A percentile compares a stretch with the other conserved stretches of the same genome.
These are phyloP conservation scores for Erucastrum elatum DNA, from an alignment of 345 rosid genomes.

Conservation along the genomic window DNA sequence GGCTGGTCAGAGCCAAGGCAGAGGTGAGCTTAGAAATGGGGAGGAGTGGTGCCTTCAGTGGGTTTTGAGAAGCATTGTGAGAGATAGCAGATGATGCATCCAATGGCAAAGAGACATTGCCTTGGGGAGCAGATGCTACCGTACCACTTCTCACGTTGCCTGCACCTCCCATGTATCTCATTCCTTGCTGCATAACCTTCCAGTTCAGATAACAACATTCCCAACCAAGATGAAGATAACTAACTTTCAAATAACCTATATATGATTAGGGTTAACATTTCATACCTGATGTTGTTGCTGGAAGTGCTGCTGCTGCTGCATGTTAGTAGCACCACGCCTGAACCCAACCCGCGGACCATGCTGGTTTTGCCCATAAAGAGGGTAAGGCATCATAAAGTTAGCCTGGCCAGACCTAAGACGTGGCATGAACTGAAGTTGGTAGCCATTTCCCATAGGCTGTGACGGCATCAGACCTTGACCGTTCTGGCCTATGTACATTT, in stretches of 20 bases:
- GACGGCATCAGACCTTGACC: constrained; percentile 53
- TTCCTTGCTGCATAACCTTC: constrained; percentile 45
- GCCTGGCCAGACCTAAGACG: constrained; percentile 39
- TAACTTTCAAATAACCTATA: neutral
- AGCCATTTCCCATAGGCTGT: constrained; percentile 55
- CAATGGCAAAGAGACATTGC: constrained; percentile 44
- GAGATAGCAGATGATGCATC: constrained; percentile 48
- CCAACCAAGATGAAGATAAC: neutral
- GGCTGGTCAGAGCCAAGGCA: constrained; percentile 56
- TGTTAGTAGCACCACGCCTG: constrained; percentile 50
- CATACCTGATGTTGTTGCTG: constrained; percentile 33
- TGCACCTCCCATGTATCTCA: constrained; percentile 46
- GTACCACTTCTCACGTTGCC: constrained; percentile 45
- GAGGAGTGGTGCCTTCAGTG: constrained; percentile 16
- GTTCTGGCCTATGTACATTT: constrained; percentile 32
- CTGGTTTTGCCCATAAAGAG: constrained; percentile 55
- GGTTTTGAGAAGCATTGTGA: constrained; percentile 23
- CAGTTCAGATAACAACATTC: neutral
- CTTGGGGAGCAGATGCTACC: constrained; percentile 45
- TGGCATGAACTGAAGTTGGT: constrained; percentile 54
- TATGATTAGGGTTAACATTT: neutral
- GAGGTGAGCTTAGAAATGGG: constrained; percentile 54
- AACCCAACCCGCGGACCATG: constrained; percentile 53
- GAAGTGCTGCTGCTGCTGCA: constrained; percentile 30
- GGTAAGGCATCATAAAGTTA: constrained; percentile 52